Conservation (phyloP, 2,329 filamentous ascomycete genomes). For the Zasmidium cellare region DNA sequence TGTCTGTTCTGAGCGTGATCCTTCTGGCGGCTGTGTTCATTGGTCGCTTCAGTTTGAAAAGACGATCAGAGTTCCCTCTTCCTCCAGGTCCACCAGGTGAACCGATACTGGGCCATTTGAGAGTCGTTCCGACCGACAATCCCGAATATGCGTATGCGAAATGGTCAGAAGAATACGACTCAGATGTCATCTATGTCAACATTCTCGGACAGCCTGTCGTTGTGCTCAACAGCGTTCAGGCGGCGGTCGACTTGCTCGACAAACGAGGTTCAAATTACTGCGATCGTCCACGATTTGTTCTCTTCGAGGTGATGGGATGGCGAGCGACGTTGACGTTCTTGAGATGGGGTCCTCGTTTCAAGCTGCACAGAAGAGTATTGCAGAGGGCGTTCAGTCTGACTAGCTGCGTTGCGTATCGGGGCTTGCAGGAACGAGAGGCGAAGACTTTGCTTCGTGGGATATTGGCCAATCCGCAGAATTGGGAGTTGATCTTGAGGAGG, state of each 20-base stretch:
- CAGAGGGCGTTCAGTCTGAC: slow-evolving; percentile 47
- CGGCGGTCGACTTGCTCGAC: slow-evolving; percentile 42
- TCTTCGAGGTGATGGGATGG: slow-evolving; percentile 45
- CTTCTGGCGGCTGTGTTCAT: no score
- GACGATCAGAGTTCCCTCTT: slow-evolving; percentile 13
- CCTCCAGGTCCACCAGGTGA: slow-evolving; percentile 27
- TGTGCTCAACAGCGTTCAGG: slow-evolving; percentile 40
- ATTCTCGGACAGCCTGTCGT: slow-evolving; percentile 45
- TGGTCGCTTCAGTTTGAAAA: neutral
- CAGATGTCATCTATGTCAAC: slow-evolving; percentile 40
- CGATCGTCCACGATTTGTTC: slow-evolving; percentile 33
- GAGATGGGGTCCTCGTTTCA: slow-evolving; percentile 38
- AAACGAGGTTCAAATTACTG: slow-evolving; percentile 40
- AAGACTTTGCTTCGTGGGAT: slow-evolving; percentile 44
- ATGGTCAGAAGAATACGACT: slow-evolving; percentile 20
- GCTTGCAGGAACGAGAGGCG: slow-evolving; percentile 47
- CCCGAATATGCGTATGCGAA: slow-evolving; percentile 25
- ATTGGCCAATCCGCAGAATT: slow-evolving; percentile 43
- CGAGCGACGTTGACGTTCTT: slow-evolving; percentile 47
- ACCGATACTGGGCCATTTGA: slow-evolving; percentile 27
- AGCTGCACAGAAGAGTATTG: slow-evolving; percentile 47
- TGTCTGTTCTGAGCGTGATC: no score
- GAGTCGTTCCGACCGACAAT: slow-evolving; percentile 23
- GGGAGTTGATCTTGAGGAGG: slow-evolving; percentile 34
- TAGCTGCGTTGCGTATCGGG: slow-evolving; percentile 39